Evolutionary conservation across 2,329 filamentous ascomycete genomes (phyloP), one percentile per base, ranked within the genome.

Genomic region (Xylaria sp.): DNA sequence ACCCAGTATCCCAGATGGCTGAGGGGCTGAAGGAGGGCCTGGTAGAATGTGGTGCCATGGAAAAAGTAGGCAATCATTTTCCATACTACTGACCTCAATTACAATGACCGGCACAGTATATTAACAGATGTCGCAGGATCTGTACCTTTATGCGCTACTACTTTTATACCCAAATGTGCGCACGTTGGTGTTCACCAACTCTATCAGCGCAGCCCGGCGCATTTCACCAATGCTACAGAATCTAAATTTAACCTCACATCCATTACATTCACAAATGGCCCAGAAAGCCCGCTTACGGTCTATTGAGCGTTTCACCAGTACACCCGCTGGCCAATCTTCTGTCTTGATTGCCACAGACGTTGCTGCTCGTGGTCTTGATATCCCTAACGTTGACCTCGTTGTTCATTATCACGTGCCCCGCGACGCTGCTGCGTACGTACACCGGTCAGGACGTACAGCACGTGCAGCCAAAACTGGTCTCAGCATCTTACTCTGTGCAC

Each of bases 351-450:
- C 96, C 3, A 98, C 96, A 0, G 95, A 98, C 77, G 94, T 97
- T 29, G 95, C 95, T 2, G 94, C 95, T 9, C 90, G 95, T 68
- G 96, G 96, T 79, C 89, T 99, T 54, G 96, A 99, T 78, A 97
- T 99, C 73, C 91, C 92, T 51, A 89, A 90, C 38, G 93, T 98
- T 53, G 92, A 97, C 73, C 86, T 97, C 15, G 91, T 99, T 17
- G 83, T 99, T 20, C 96, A 99, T 80, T 99, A 99, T 81, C 95
- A 99, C 79, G 90, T 97, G 0, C 96, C 96, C 1, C 91, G 94
- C 64, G 86, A 93, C 0, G 96, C 96, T 38, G 95, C 98, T 78
- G 91, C 91, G 54, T 99, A 99, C 76, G 94, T 99, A 15, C 96
- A 99, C 77, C 90, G 96, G 27, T 97, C 96, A 0, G 96, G 96